A percentile compares a stretch with the other conserved stretches of the same genome.
Evolutionary conservation across 371 early-diverging fungal genomes (phyloP).

Genomic region (Umbelopsis sp.): DNA sequence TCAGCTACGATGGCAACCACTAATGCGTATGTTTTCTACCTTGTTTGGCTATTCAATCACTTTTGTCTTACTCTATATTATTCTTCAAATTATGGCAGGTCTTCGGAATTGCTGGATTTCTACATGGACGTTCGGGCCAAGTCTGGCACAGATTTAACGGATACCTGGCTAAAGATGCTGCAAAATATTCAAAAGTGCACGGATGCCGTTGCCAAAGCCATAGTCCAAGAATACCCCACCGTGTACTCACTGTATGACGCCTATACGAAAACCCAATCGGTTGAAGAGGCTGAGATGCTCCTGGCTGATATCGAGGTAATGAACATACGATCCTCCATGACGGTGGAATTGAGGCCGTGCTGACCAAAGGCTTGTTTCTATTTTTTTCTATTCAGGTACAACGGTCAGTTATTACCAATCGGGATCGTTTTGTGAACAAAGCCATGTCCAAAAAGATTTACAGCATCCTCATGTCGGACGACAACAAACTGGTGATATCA

Average conservation of each 20-base stretch:
- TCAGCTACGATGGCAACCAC: background rate
- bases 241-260: conserved; percentile 55
- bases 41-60: background rate
- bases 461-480: conserved; percentile 54
- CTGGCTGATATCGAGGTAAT: conserved; percentile 60
- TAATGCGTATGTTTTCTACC: background rate
- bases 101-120: conserved; percentile 32
- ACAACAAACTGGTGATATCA: conserved; percentile 45
- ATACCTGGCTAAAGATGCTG: conserved; percentile 69
- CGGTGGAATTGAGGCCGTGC: no score
- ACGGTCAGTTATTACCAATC: conserved; percentile 32
- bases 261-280: conserved; percentile 36
- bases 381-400: conserved; percentile 28
- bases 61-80: background rate
- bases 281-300: conserved; percentile 39
- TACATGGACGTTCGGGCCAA: conserved; percentile 44
- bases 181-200: conserved; percentile 71
- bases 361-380: background rate
- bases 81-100: conserved; percentile 29
- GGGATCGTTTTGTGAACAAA: conserved; percentile 46
- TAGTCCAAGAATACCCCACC: conserved; percentile 59
- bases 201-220: conserved; percentile 56
- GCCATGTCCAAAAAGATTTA: conserved; percentile 59
- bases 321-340: background rate
- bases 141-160: conserved; percentile 52